Conservation (phyloP, 2,329 filamentous ascomycete species). For the Diaporthe sp. region DNA sequence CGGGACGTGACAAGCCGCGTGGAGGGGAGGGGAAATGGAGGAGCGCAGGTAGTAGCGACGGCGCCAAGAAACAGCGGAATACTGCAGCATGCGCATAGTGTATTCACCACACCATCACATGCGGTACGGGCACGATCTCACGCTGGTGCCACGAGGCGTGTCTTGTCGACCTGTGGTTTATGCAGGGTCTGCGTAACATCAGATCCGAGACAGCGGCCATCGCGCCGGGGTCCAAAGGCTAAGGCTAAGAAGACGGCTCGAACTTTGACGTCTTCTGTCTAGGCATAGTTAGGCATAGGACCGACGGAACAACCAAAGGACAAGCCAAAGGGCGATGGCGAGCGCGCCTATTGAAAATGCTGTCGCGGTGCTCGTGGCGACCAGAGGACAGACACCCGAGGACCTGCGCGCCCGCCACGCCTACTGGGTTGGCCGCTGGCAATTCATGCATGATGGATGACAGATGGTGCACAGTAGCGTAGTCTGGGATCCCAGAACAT, state of each 20-base stretch:
- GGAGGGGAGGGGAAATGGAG: neutral
- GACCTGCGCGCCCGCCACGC: neutral
- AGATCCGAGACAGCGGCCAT: conserved; percentile 25
- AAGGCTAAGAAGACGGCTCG: neutral
- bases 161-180: conserved; percentile 7
- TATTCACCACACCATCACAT: neutral
- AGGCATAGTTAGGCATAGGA: neutral
- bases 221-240: neutral
- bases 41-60: neutral
- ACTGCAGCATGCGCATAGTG: neutral
- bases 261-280: neutral
- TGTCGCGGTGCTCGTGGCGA: neutral
- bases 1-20: conserved; percentile 12
- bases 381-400: neutral
- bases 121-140: neutral
- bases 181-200: conserved; percentile 27
- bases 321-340: neutral
- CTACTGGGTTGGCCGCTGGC: neutral
- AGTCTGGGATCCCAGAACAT: neutral
- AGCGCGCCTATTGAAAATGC: neutral
- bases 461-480: conserved; percentile 10
- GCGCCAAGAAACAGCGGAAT: neutral
- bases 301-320: neutral
- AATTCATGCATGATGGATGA: neutral
- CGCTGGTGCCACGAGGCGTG: conserved; percentile 20